Conservation (phyloP, 2,329 filamentous ascomycete species). For the Rutstroemia sp. region DNA sequence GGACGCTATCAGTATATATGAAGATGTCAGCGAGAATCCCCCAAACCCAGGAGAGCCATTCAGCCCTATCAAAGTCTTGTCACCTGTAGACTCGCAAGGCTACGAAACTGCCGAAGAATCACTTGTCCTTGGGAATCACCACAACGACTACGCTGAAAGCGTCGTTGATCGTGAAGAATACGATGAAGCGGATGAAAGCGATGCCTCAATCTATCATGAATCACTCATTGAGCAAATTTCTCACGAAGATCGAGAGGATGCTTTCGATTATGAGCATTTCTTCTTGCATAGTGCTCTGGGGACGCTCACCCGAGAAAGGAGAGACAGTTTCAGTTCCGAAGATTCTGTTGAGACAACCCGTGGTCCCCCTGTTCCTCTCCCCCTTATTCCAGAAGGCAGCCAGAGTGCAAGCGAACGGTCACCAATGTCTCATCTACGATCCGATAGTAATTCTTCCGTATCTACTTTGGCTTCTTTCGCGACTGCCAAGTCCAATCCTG, state of each 20-base stretch:
- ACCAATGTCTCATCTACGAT: constrained; percentile 37
- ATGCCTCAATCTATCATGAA: constrained; percentile 57
- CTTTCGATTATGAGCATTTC: constrained; percentile 95
- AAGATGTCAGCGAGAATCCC: constrained; percentile 22
- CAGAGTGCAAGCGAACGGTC: constrained; percentile 14
- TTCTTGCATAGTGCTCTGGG: constrained; percentile 91
- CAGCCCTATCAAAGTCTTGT: neutral
- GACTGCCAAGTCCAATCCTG: constrained; percentile 49
- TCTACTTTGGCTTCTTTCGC: constrained; percentile 56
- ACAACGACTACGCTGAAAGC: constrained; percentile 32
- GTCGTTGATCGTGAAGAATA: constrained; percentile 29
- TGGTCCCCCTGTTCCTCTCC: constrained; percentile 28
- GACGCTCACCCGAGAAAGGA: constrained; percentile 51
- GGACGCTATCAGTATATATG: constrained; percentile 25
- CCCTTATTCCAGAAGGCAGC: neutral
- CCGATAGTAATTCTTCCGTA: constrained; percentile 49
- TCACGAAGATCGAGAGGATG: constrained; percentile 89
- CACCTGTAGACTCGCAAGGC: neutral
- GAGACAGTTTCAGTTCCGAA: constrained; percentile 50
- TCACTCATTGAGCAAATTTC: constrained; percentile 54
- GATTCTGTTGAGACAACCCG: constrained; percentile 56
- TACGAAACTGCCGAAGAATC: constrained; percentile 6
- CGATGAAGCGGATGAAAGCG: constrained; percentile 50
- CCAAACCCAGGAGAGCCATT: neutral
- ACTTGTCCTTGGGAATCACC: neutral